A percentile compares a stretch with the other conserved stretches of the same genome.
phyloP scores from a whole-genome alignment of 805 yeast genomes.

The Saccharomyces jurei region DNA sequence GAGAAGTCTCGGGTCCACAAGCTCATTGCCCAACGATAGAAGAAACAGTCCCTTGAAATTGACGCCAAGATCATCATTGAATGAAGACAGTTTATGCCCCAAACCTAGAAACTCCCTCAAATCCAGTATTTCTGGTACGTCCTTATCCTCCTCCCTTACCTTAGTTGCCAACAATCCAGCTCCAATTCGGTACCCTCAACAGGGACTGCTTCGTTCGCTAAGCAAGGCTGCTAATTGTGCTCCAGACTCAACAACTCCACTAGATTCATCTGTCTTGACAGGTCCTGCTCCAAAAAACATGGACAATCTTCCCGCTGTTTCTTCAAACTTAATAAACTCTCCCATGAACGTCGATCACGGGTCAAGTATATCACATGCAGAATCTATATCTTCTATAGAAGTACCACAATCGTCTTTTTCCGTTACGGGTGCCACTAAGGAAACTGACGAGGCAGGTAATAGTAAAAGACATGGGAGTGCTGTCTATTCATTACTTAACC shows the following conservation, averaged over 20 bases:
- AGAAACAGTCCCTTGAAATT: not conserved
- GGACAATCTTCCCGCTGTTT: not conserved
- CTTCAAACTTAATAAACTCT: not conserved
- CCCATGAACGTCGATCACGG: not conserved
- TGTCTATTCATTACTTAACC: constrained; percentile 15
- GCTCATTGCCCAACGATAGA: not conserved
- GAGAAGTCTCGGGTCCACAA: not conserved
- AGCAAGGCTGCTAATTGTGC: not conserved
- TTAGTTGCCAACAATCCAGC: not conserved
- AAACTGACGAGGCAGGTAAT: not conserved
- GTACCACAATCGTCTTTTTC: not conserved
- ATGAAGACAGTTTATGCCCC: not conserved
- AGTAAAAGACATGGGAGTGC: constrained; percentile 7
- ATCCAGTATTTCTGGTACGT: not conserved
- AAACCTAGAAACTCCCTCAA: not conserved
- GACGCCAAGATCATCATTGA: not conserved
- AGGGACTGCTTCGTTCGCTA: not conserved
- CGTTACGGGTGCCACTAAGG: not conserved
- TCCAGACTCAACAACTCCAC: not conserved
- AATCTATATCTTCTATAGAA: not conserved
- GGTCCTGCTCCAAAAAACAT: not conserved
- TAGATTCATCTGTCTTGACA: not conserved
- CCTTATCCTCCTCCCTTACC: not conserved
- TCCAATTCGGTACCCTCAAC: not conserved
- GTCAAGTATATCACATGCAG: not conserved